Conservation (phyloP, 805 yeast genomes). For the Kuraishia hungarica region DNA sequence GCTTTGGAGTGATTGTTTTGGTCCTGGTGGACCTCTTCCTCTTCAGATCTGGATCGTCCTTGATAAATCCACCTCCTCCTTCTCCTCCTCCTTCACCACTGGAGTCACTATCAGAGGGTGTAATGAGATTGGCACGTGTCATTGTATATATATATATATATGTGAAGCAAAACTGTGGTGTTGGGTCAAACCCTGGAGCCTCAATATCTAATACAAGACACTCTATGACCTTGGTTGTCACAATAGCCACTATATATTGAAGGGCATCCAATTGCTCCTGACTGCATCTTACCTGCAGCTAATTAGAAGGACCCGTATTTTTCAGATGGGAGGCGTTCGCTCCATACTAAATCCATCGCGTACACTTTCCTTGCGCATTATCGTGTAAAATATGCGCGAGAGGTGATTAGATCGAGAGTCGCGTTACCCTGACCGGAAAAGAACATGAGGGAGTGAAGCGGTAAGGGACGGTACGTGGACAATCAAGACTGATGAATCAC, state of each 20-base stretch:
- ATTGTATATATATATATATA: neutral
- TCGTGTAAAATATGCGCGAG: neutral
- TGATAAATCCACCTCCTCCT: constrained; percentile 32
- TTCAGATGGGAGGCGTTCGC: neutral
- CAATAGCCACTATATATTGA: neutral
- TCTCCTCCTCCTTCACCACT: constrained; percentile 28
- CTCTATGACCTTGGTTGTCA: no score
- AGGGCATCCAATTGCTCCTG: neutral
- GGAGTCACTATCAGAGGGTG: constrained; percentile 1
- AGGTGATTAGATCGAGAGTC: neutral
- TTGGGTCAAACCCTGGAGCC: neutral
- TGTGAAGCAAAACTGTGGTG: no score
- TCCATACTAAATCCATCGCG: neutral
- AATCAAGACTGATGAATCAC: no score
- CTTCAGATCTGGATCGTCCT: constrained; percentile 24
- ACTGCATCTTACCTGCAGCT: neutral
- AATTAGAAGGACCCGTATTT: neutral
- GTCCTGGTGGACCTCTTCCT: constrained; percentile 5
- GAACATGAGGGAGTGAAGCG: neutral
- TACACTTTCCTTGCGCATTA: neutral
- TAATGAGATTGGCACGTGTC: constrained; percentile 1
- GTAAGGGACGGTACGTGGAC: no score
- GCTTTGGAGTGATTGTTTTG: constrained; percentile 3
- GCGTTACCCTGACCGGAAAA: neutral
- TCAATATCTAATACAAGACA: neutral